Evolutionary conservation across 768 basidiomycete genomes (phyloP).

Genomic region (Artomyces pyxidatus): DNA sequence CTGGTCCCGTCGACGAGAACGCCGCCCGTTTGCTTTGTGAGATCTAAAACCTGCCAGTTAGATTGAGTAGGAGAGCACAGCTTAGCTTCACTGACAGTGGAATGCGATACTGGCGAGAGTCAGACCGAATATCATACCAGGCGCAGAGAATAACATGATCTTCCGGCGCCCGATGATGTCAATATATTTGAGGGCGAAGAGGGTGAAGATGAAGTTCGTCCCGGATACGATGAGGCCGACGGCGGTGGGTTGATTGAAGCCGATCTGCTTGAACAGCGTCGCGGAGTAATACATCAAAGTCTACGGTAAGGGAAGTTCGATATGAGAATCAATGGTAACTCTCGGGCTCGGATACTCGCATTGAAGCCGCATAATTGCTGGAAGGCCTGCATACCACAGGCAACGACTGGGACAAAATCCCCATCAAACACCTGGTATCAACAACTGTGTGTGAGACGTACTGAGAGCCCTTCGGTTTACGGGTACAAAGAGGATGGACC

Average conservation of each 20-base stretch:
- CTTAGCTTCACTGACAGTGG: conserved; percentile 41
- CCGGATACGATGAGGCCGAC: conserved; percentile 73
- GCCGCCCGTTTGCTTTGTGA: conserved; percentile 55
- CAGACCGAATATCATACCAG: conserved; percentile 65
- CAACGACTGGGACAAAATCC: conserved; percentile 42
- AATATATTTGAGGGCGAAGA: conserved; percentile 67
- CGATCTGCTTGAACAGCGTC: conserved; percentile 72
- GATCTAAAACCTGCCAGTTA: conserved; percentile 27
- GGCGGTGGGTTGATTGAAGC: conserved; percentile 76
- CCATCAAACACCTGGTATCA: neutral
- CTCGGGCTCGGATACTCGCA: conserved; percentile 41
- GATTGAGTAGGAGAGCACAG: neutral
- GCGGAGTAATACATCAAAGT: conserved; percentile 42
- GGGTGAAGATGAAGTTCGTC: conserved; percentile 73
- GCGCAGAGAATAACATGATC: conserved; percentile 64
- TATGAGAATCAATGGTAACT: neutral
- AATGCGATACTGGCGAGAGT: conserved; percentile 58
- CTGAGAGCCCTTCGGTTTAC: conserved; percentile 64
- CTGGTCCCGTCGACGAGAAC: conserved; percentile 48
- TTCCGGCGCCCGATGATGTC: conserved; percentile 62
- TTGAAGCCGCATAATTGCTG: conserved; percentile 85
- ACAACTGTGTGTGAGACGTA: conserved; percentile 26
- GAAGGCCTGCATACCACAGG: conserved; percentile 74
- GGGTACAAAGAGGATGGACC: conserved; percentile 46
- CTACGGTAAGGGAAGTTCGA: neutral